Base-by-base conservation (phyloP, 108 stramenopile genomes). In the Pseudonitzschia pungens region DNA sequence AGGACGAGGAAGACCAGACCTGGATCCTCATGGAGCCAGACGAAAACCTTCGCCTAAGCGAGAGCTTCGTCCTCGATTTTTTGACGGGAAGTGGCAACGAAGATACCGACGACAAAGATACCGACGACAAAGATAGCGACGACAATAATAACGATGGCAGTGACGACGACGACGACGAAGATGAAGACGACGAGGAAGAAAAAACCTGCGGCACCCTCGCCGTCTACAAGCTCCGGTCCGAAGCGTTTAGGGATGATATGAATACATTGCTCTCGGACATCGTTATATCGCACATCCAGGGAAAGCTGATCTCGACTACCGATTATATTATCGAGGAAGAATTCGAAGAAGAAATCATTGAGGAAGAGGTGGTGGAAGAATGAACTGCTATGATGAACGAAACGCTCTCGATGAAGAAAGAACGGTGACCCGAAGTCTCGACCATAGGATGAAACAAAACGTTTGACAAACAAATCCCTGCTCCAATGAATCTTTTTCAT, bases 11-110 rank as follows among this genome's bases (percentile, higher is more conserved):
- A 21, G 72, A 73, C n/a, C 60, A 67, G 43, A 72, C 68, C 22
- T 79, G 78, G 78, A 67, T 41, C 4, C 28, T 79, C 40, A 69
- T 79, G 68, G 78, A 79, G 54, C 44, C 72, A 20, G 78, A 79
- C 54, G 78, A 79, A 65, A 57, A 66, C 59, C 73, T 79, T 53
- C 78, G 72, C 31, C 73, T 79, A 72, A 72, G 55, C 16, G 72
- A 73, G 63, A 18, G 3, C 1, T 72, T 73, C 60, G 71, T 72
- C 14, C 44, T 79, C 9, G 78, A 79, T 18, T 79, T 79, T 54
- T 3, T 79, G 18, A 69, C 72, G 69, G 77, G 77, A 43, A 65
- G 68, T 58, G 77, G 69, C 21, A 64, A 65, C 22, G 71, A 71
- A 16, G 71, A 72, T 20, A 33, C 36, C 32, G n/a, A 40, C 33